Evolutionary conservation across 495 filamentous ascomycete genomes (phyloP), one percentile per base, ranked within the genome.

Genomic region (Penicillium nucicola): DNA sequence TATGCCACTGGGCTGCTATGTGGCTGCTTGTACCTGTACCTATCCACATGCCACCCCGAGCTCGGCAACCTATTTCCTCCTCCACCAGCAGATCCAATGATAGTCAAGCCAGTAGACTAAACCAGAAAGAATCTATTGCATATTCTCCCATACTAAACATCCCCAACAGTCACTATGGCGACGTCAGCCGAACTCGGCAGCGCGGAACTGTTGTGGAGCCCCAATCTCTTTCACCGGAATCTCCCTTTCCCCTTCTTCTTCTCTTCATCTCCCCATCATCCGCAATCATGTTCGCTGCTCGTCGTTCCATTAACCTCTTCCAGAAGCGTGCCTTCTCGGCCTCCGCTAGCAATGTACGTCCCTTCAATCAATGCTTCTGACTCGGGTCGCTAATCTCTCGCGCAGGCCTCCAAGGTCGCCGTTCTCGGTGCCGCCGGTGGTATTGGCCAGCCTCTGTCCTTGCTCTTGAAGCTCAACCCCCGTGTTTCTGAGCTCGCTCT

Each of bases 401-500:
- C 56, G 46, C 71, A 98, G 93, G 83, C 89, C 68, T 92, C 91
- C 69, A 97, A 97, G 82, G 93, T 98, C 59, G 84, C 90, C 62
- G 91, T 98, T 48, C 86, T 97, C 62, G 93, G 93, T 77, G 93
- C 92, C 57, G 86, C 86, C 68, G 93, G 93, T 76, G 93, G 93
- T 70, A 98, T 98, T 76, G 93, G 93, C 67, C 93, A 98, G 81
- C 93, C 93, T 64, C 76, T 98, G 56, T 98, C 93, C 43, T 86
- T 98, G 45, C 86, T 98, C 61, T 80, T 98, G 70, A 98, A 98
- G 87, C 84, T 97, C 72, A 97, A 97, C 85, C 92, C 91, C 53
- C 76, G 88, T 65, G 87, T 98, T 57, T 82, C 83, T 61, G 84
- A 96, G 75, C 89, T 98, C 60, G 87, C 92, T 52, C 84, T 98